These are phyloP conservation scores for Mortierella polycephala DNA, from an alignment of 371 early-diverging fungal species.

Conservation along the genomic window DNA sequence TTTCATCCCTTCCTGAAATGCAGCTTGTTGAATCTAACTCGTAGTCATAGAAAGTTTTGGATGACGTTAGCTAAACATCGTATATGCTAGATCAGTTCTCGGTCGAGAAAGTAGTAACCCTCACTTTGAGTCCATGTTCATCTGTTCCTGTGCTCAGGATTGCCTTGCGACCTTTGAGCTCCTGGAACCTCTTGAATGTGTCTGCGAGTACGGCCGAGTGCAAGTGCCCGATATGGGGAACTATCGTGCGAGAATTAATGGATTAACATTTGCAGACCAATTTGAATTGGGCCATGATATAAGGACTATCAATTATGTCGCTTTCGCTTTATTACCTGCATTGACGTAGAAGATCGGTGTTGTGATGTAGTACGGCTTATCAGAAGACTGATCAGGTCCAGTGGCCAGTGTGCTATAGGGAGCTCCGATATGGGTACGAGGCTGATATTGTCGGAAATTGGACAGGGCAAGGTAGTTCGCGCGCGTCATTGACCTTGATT, in stretches of 20 bases:
- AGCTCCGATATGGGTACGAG: slow-evolving; percentile 9
- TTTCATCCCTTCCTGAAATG: slow-evolving; percentile 65
- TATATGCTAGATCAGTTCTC: not conserved
- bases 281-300: not conserved
- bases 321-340: slow-evolving; percentile 68
- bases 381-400: not conserved
- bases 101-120: not conserved
- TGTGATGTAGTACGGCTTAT: slow-evolving; percentile 72
- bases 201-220: slow-evolving; percentile 92
- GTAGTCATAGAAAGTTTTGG: not conserved
- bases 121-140: slow-evolving; percentile 95
- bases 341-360: slow-evolving; percentile 98
- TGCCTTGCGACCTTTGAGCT: slow-evolving; percentile 69
- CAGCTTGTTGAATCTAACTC: slow-evolving; percentile 91
- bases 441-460: not conserved
- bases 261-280: not conserved
- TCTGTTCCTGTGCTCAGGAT: slow-evolving; percentile 92
- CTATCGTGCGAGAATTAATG: slow-evolving; percentile 47
- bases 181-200: slow-evolving; percentile 78
- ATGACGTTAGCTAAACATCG: too few relatives aligned
- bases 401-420: slow-evolving; percentile 18
- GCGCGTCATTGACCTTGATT: slow-evolving; percentile 3
- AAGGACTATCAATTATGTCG: too few relatives aligned
- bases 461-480: slow-evolving; percentile 7
- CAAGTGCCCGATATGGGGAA: slow-evolving; percentile 95